A percentile compares a stretch with the other conserved stretches of the same genome.
Evolutionary conservation across 257 asterid genomes (phyloP).

Genomic region (Rauvolfia tetraphylla): DNA sequence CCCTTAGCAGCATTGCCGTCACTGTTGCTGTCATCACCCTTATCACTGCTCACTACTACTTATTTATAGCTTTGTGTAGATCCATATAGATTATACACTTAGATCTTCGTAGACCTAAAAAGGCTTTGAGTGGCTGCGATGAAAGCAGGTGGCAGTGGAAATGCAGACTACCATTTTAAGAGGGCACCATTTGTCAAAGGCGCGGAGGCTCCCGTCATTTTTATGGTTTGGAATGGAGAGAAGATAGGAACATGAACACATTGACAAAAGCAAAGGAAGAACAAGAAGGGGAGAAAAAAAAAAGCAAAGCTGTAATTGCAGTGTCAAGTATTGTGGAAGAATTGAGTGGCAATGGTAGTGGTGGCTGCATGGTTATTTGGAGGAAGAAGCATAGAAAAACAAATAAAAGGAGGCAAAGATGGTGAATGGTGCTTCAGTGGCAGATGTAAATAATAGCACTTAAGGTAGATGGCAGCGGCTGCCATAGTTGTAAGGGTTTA

Average conservation of each 20-base stretch:
- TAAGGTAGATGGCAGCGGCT: neutral
- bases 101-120: neutral
- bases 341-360: no score
- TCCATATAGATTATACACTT: neutral
- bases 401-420: no score
- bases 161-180: neutral
- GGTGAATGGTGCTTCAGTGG: no score
- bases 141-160: neutral
- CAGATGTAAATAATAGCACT: no score
- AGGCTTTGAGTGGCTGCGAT: neutral
- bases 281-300: no score
- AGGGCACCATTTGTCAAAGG: neutral
- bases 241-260: no score
- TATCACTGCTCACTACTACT: neutral
- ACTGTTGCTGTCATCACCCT: neutral
- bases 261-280: neutral
- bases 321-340: no score
- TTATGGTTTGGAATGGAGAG: neutral
- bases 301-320: no score
- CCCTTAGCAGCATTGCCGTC: neutral
- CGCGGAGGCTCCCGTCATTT: neutral
- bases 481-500: neutral
- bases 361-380: no score
- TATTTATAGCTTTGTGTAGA: neutral
- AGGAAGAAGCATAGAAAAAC: no score